Evolutionary conservation across 805 yeast species (phyloP).

Genomic region (Yarrowia bubula): DNA sequence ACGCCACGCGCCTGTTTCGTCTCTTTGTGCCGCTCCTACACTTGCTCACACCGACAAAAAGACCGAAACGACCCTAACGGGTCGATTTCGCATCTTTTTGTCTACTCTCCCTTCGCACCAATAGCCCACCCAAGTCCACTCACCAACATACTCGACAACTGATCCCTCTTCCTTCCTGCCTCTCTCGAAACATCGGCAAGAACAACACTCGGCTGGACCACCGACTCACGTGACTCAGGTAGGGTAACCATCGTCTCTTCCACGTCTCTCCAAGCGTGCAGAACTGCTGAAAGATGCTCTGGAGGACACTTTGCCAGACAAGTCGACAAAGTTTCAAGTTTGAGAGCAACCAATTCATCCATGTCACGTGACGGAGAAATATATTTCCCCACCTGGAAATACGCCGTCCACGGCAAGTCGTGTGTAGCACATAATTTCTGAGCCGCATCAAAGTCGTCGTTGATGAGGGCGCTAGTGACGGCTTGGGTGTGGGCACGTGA

Average conservation of each 20-base stretch:
- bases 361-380: conserved; percentile 44
- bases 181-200: conserved; percentile 31
- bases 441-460: conserved; percentile 62
- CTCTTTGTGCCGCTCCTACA: too few relatives aligned
- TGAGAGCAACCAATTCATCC: conserved; percentile 48
- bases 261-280: conserved; percentile 10
- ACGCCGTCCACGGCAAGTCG: conserved; percentile 60
- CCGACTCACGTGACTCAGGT: conserved; percentile 30
- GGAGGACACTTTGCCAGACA: conserved; percentile 53
- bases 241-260: conserved; percentile 7
- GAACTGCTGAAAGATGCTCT: conserved; percentile 36
- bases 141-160: conserved; percentile 50
- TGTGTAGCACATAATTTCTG: conserved; percentile 36
- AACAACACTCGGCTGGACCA: conserved; percentile 32
- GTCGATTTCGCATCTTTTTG: not conserved
- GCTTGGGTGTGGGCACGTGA: conserved; percentile 43
- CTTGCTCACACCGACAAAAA: too few relatives aligned
- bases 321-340: conserved; percentile 54
- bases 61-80: too few relatives aligned
- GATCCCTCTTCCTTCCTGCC: conserved; percentile 41
- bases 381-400: conserved; percentile 70
- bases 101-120: conserved; percentile 44
- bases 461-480: conserved; percentile 64
- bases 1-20: too few relatives aligned
- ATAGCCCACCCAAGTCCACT: conserved; percentile 65